These are phyloP conservation scores for Lactifluus pinguis DNA, from an alignment of 768 basidiomycete species.

Conservation along the genomic window DNA sequence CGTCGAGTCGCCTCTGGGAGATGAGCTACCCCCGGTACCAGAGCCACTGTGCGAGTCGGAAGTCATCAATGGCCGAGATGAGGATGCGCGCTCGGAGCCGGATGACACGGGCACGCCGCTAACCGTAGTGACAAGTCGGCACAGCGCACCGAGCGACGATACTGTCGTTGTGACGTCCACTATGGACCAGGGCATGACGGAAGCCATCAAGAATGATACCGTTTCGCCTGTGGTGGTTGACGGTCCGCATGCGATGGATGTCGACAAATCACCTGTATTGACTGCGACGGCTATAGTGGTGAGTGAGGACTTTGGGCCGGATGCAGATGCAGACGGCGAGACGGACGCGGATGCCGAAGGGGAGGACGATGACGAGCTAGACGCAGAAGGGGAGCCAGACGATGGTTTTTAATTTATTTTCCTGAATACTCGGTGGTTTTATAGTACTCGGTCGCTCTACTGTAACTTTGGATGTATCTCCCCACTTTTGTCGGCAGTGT, in stretches of 20 bases:
- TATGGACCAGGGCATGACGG: background rate
- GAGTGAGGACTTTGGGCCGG: conserved; percentile 2
- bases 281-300: background rate
- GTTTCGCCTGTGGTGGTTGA: background rate
- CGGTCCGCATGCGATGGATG: conserved; percentile 7
- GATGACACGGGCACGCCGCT: conserved; percentile 41
- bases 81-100: conserved; percentile 40
- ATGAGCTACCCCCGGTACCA: conserved; percentile 13
- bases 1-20: conserved; percentile 24
- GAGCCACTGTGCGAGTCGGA: conserved; percentile 7
- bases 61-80: conserved; percentile 8
- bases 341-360: conserved; percentile 37
- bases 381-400: conserved; percentile 28
- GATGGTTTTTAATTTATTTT: conserved; percentile 18
- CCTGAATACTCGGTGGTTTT: conserved; percentile 5
- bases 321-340: conserved; percentile 29
- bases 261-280: conserved; percentile 19
- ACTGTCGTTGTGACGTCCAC: conserved; percentile 37
- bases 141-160: conserved; percentile 52
- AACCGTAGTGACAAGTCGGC: conserved; percentile 39
- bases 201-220: conserved; percentile 3
- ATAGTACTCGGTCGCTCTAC: conserved; percentile 8
- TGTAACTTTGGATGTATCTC: conserved; percentile 16
- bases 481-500: background rate
- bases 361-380: conserved; percentile 26